Conservation (phyloP, 2,329 filamentous ascomycete genomes). For the Fusarium sarcochroum region DNA sequence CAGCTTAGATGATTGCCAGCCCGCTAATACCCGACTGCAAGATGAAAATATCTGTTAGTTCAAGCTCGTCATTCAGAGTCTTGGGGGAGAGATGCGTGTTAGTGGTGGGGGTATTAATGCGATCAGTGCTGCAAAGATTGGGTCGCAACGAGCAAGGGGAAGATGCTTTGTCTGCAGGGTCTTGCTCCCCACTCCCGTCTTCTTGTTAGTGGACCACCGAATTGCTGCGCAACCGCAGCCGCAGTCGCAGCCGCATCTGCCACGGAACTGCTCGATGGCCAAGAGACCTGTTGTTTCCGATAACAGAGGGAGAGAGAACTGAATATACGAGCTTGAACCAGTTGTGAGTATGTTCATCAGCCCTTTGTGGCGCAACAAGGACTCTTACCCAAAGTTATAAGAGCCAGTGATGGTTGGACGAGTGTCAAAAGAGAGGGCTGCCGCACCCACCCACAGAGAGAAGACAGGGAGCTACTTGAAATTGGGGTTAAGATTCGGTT, state of each 20-base stretch:
- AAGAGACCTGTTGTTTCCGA: too few relatives aligned
- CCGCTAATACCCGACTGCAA: constrained; percentile 4
- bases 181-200: constrained; percentile 7
- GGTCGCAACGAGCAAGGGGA: constrained; percentile 19
- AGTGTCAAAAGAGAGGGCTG: constrained; percentile 2
- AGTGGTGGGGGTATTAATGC: constrained; percentile 26
- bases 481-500: constrained; percentile 23
- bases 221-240: constrained; percentile 5
- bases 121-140: constrained; percentile 2
- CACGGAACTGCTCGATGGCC: too few relatives aligned
- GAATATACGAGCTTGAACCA: background rate
- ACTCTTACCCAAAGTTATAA: background rate
- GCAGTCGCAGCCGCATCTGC: too few relatives aligned
- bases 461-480: constrained; percentile 19
- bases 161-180: constrained; percentile 16
- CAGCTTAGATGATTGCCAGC: constrained; percentile 4
- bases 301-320: too few relatives aligned
- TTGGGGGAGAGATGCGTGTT: constrained; percentile 13
- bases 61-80: constrained; percentile 12
- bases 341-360: too few relatives aligned
- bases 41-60: constrained; percentile 1
- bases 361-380: background rate
- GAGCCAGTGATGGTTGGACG: constrained; percentile 22
- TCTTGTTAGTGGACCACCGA: constrained; percentile 12
- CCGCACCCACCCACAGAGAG: constrained; percentile 12